Percentiles rank a stretch among this genome's conserved stretches.
phyloP scores from a whole-genome alignment of 2,329 filamentous ascomycete genomes.

The Purpureocillium lavendulum region DNA sequence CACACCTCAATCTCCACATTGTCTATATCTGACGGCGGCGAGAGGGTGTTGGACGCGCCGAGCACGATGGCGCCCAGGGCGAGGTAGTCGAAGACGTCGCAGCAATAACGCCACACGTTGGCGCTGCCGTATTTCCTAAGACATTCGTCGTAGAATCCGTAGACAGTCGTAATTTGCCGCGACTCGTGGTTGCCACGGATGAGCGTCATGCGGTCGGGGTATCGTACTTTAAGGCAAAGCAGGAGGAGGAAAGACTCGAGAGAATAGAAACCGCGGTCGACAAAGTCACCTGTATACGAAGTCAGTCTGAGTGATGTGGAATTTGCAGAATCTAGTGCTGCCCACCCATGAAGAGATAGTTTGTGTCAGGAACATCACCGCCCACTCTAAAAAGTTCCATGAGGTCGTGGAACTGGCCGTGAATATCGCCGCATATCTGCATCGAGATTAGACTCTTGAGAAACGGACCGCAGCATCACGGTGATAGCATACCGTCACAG shows the following conservation, averaged over 20 bases:
- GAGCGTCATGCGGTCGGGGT: slow-evolving; percentile 92
- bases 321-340: too few relatives aligned
- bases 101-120: slow-evolving; percentile 96
- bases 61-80: slow-evolving; percentile 83
- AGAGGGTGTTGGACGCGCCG: slow-evolving; percentile 66
- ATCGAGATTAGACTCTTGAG: slow-evolving; percentile 1
- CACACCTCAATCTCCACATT: slow-evolving; percentile 91
- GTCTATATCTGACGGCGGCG: slow-evolving; percentile 46
- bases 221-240: slow-evolving; percentile 91
- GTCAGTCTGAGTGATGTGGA: too few relatives aligned
- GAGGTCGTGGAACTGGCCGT: slow-evolving; percentile 91
- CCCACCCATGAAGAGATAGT: slow-evolving; percentile 92
- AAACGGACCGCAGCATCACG: not conserved
- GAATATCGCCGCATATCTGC: slow-evolving; percentile 91
- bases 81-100: slow-evolving; percentile 96
- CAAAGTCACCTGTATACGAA: slow-evolving; percentile 68
- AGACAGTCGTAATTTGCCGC: slow-evolving; percentile 92
- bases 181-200: slow-evolving; percentile 96
- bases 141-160: slow-evolving; percentile 97
- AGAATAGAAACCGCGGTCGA: slow-evolving; percentile 96
- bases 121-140: slow-evolving; percentile 92
- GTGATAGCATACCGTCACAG: slow-evolving; percentile 64
- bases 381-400: slow-evolving; percentile 96
- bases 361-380: slow-evolving; percentile 89
- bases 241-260: slow-evolving; percentile 94